These are phyloP conservation scores for Fonsecaea erecta DNA, from an alignment of 2,329 filamentous ascomycete genomes.

Conservation along the genomic window DNA sequence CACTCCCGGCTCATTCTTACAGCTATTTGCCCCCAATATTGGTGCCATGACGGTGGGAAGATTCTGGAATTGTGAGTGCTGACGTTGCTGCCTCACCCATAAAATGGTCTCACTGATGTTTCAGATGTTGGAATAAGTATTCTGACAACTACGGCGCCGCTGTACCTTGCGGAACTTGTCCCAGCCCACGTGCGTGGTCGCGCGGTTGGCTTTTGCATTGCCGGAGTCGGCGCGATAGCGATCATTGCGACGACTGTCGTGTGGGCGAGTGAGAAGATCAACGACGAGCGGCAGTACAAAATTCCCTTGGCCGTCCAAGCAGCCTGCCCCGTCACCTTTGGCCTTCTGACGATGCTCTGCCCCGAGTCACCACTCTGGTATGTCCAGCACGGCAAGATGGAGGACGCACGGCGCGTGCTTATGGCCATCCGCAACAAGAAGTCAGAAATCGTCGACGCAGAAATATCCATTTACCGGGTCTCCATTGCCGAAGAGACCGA, in stretches of 20 bases:
- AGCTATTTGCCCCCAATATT: constrained; percentile 58
- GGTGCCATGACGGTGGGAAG: constrained; percentile 57
- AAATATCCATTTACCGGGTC: constrained; percentile 19
- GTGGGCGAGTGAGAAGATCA: constrained; percentile 40
- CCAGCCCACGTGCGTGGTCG: constrained; percentile 47
- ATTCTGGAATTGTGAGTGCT: constrained; percentile 48
- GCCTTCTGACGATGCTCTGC: constrained; percentile 38
- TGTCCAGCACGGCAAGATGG: constrained; percentile 51
- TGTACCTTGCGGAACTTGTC: constrained; percentile 61
- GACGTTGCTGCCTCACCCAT: not conserved
- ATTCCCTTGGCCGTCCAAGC: constrained; percentile 47
- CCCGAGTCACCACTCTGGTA: constrained; percentile 64
- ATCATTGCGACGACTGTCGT: constrained; percentile 45
- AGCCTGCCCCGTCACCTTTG: constrained; percentile 40
- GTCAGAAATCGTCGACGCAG: constrained; percentile 15
- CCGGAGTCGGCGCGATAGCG: constrained; percentile 38
- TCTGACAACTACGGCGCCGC: constrained; percentile 58
- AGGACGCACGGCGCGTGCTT: constrained; percentile 56
- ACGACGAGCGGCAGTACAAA: constrained; percentile 41
- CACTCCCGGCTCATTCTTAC: constrained; percentile 49
- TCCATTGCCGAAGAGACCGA: constrained; percentile 39
- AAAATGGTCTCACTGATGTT: not conserved
- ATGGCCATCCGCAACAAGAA: constrained; percentile 50
- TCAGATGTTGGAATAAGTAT: constrained; percentile 51
- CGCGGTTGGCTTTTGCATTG: constrained; percentile 35